These are phyloP conservation scores for Saturnispora halmiae DNA, from an alignment of 805 yeast species.

Conservation along the genomic window DNA sequence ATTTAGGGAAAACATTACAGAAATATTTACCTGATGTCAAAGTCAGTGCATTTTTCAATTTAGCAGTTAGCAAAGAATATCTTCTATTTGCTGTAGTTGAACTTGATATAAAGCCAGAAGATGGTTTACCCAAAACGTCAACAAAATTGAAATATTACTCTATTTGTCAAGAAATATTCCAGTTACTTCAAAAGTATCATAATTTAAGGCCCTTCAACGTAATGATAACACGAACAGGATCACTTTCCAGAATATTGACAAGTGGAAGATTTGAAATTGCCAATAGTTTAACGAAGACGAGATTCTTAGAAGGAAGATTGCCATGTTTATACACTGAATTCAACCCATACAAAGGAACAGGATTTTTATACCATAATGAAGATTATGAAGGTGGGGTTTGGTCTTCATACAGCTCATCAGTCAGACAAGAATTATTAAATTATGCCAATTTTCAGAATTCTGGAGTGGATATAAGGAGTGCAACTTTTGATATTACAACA, in stretches of 20 bases:
- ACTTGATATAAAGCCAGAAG: slow-evolving; percentile 20
- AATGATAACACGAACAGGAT: slow-evolving; percentile 66
- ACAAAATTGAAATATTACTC: slow-evolving; percentile 38
- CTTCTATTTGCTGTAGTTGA: slow-evolving; percentile 83
- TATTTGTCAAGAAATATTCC: slow-evolving; percentile 31
- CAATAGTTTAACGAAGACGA: slow-evolving; percentile 71
- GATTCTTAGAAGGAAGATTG: slow-evolving; percentile 70
- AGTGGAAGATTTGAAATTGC: slow-evolving; percentile 91
- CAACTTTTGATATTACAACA: slow-evolving; percentile 70
- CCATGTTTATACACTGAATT: slow-evolving; percentile 78
- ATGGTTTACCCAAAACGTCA: slow-evolving; percentile 10
- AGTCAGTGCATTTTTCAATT: slow-evolving; percentile 89
- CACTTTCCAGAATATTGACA: slow-evolving; percentile 74
- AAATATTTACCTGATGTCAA: slow-evolving; percentile 70
- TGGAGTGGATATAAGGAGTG: slow-evolving; percentile 67
- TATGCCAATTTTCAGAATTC: slow-evolving; percentile 69
- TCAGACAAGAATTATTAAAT: slow-evolving; percentile 51
- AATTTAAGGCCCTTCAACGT: slow-evolving; percentile 75
- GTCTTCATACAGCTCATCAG: slow-evolving; percentile 66
- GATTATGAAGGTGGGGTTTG: slow-evolving; percentile 77
- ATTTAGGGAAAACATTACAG: slow-evolving; percentile 75
- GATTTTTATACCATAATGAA: slow-evolving; percentile 62
- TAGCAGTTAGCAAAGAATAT: slow-evolving; percentile 67
- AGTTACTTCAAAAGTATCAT: slow-evolving; percentile 47
- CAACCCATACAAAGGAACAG: slow-evolving; percentile 52